phyloP scores from a whole-genome alignment of 2,329 filamentous ascomycete genomes.

The Orbilia oligospora region DNA sequence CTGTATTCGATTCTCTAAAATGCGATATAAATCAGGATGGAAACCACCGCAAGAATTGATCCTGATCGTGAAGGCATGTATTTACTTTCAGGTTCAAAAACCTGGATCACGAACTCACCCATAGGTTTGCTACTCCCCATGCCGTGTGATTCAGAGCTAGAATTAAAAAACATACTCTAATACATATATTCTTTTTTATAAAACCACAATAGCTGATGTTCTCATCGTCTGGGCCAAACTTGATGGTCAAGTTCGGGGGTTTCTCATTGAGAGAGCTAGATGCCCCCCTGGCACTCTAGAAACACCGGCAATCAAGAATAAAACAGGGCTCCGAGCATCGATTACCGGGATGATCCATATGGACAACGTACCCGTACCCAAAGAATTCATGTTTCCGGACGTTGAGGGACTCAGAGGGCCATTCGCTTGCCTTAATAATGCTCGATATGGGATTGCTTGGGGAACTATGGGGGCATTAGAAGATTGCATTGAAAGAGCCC shows the following conservation, averaged over 20 bases:
- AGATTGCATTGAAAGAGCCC: constrained; percentile 85
- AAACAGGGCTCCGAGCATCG: constrained; percentile 91
- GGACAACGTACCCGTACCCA: constrained; percentile 88
- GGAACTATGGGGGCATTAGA: constrained; percentile 94
- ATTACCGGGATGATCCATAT: constrained; percentile 99
- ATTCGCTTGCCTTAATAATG: constrained; percentile 94
- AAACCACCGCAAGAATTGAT: constrained; percentile 86
- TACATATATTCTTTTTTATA: background rate
- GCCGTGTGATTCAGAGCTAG: background rate
- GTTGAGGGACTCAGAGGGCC: constrained; percentile 89
- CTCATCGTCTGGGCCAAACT: constrained; percentile 94
- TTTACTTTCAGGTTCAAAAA: constrained; percentile 85
- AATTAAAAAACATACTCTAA: background rate
- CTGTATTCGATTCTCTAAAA: constrained; percentile 6
- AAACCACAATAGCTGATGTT: constrained; percentile 74
- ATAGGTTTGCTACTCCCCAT: constrained; percentile 69
- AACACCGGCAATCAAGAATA: constrained; percentile 93
- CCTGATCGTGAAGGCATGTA: constrained; percentile 87
- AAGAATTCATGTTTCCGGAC: constrained; percentile 92
- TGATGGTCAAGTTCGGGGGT: constrained; percentile 93
- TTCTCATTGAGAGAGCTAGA: constrained; percentile 85
- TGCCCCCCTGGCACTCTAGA: constrained; percentile 90
- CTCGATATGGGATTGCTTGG: constrained; percentile 92
- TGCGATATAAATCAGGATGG: constrained; percentile 72
- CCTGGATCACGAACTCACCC: constrained; percentile 95